Evolutionary conservation across 169 alveolate genomes (phyloP).

Genomic region (Neospora caninum): DNA sequence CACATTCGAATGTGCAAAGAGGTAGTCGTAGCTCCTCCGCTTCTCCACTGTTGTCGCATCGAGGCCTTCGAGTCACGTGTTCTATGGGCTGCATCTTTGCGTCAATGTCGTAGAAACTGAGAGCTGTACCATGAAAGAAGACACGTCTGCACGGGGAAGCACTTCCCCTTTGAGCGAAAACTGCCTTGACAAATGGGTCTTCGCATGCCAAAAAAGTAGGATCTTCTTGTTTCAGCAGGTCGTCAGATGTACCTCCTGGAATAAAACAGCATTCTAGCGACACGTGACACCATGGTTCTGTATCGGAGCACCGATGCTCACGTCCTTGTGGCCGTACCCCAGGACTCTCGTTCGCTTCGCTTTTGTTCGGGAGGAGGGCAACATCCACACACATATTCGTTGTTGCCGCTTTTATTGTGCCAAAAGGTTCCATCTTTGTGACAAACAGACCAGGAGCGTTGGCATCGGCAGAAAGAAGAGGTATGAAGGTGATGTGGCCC

Average conservation of each 20-base stretch:
- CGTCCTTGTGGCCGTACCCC: no score
- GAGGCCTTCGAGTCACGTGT: background rate
- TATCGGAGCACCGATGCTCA: background rate
- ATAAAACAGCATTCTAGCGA: background rate
- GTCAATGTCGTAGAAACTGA: background rate
- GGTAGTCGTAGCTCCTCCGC: background rate
- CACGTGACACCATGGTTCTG: background rate
- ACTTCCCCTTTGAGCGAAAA: background rate
- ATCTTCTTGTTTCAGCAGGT: background rate
- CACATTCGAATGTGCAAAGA: slow-evolving; percentile 8
- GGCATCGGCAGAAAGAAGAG: background rate
- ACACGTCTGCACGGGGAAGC: background rate
- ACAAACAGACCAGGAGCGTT: background rate
- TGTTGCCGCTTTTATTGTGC: background rate
- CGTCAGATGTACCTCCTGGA: background rate
- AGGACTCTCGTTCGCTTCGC: no score
- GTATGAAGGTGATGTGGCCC: background rate
- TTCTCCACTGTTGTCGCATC: background rate
- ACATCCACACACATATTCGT: no score
- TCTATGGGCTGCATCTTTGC: background rate
- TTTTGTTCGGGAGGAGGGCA: no score
- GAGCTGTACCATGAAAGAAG: slow-evolving; percentile 12
- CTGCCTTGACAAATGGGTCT: background rate
- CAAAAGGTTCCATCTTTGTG: background rate
- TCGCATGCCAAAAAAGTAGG: background rate